phyloP scores from a whole-genome alignment of 768 basidiomycete genomes.

The Chalciporus pseudorubinellus region DNA sequence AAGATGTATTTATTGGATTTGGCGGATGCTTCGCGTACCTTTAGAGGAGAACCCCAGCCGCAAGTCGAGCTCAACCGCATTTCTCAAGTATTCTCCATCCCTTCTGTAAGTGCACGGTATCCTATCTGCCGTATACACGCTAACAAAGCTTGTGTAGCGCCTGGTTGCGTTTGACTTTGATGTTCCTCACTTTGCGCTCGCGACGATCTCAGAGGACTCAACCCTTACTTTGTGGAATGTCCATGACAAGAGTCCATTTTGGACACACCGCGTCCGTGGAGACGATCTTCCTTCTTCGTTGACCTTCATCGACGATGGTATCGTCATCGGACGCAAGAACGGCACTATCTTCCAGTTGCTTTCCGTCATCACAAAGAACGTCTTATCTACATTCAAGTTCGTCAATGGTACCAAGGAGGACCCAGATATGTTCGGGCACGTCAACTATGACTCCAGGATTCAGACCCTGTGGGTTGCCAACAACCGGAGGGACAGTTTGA shows the following conservation, averaged over 20 bases:
- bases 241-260: slow-evolving; percentile 72
- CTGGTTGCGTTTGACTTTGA: slow-evolving; percentile 87
- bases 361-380: slow-evolving; percentile 66
- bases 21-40: slow-evolving; percentile 53
- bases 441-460: slow-evolving; percentile 80
- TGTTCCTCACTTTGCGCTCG: slow-evolving; percentile 69
- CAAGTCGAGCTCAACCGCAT: slow-evolving; percentile 70
- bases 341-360: slow-evolving; percentile 84
- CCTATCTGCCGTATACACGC: not conserved
- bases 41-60: slow-evolving; percentile 62
- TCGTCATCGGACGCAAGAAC: slow-evolving; percentile 79
- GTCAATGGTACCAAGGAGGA: slow-evolving; percentile 68
- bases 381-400: slow-evolving; percentile 79
- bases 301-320: slow-evolving; percentile 83
- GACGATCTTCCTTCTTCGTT: slow-evolving; percentile 81
- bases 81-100: slow-evolving; percentile 62
- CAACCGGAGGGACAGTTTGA: slow-evolving; percentile 78
- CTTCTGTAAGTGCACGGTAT: slow-evolving; percentile 52
- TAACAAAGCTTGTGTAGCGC: slow-evolving; percentile 44
- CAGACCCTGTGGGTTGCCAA: slow-evolving; percentile 89
- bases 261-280: slow-evolving; percentile 72
- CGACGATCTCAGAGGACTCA: slow-evolving; percentile 80
- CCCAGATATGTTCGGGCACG: slow-evolving; percentile 84
- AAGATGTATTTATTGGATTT: slow-evolving; percentile 78
- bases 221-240: slow-evolving; percentile 82